Evolutionary conservation across 2,329 filamentous ascomycete species (phyloP), one percentile per base, ranked within the genome.

Genomic region (Taxawa tesnikishii): DNA sequence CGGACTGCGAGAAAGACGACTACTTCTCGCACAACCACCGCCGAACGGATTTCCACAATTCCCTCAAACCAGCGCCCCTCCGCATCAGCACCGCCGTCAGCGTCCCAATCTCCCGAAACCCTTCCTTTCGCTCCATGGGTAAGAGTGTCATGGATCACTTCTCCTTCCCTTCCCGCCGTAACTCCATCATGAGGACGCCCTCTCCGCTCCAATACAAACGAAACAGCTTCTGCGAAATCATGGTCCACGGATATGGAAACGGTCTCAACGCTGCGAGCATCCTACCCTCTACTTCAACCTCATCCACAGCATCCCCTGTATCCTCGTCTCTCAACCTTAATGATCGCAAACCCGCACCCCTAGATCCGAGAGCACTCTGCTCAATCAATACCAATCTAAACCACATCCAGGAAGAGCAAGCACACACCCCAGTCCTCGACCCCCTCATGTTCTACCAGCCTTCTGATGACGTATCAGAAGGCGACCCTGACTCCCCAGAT

Each of bases 1-100:
- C 63, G 3, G 63, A 67, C 29, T 67, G 63, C 37, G 56, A 64
- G 31, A 55, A 52, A 14, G 55, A 60, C 24, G 54, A 46, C 27
- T 55, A 49, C 37, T 54, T 56, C 38, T 38, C 45, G 11, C 33
- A 31, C 14, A 32, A 25, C 5, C 35, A 25, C 9, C 24, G 12
- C 13, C 23, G 31, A 12, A 23, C 18, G 11, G 17, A 33, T 19
- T 36, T 29, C 23, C 18, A 29, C 9, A 17, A 24, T 15, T 37
- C 27, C 28, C 28, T 38, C 5, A 31, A 21, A 15, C 38, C 38
- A 9, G 26, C 15, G 4, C 38, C 36, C 6, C 35, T 40, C n/a
- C 35, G 35, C n/a, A 29, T 40, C 29, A 33, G 19, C 25, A 34
- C 38, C 16, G 14, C 31, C 15, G 26, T 28, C 11, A 13, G 15